Conservation (phyloP, 345 rosid species). For the Eutrema heterophyllum region DNA sequence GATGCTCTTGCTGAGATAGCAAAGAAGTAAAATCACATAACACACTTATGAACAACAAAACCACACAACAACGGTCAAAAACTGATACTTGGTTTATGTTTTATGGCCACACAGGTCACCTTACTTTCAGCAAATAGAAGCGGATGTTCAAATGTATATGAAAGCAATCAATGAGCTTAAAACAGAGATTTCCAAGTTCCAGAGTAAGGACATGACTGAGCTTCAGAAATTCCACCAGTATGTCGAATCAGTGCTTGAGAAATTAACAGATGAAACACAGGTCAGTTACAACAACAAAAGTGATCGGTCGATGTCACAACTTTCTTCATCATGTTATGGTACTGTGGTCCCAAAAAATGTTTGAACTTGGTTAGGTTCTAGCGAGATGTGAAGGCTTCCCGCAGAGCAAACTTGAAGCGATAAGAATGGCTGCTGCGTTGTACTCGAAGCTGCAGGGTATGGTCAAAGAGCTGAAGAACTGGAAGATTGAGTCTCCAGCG, state of each 20-base stretch:
- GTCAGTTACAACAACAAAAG: constrained; percentile 31
- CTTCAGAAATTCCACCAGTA: constrained; percentile 55
- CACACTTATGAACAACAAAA: not conserved
- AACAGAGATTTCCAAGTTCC: constrained; percentile 45
- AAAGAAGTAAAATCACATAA: constrained; percentile 42
- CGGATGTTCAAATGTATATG: constrained; percentile 62
- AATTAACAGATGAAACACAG: constrained; percentile 85
- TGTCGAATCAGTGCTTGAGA: constrained; percentile 72
- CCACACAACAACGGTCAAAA: not conserved
- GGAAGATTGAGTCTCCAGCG: constrained; percentile 64
- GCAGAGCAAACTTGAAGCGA: constrained; percentile 65
- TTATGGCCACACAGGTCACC: constrained; percentile 52
- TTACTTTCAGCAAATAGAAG: constrained; percentile 83
- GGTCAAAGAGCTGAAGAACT: constrained; percentile 49
- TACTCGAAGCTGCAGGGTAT: constrained; percentile 50
- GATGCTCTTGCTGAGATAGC: constrained; percentile 94
- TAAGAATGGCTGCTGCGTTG: constrained; percentile 66
- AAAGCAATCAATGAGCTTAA: constrained; percentile 54
- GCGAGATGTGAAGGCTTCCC: constrained; percentile 86
- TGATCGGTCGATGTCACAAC: not conserved
- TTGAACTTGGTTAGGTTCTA: constrained; percentile 52
- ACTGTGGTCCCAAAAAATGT: not conserved
- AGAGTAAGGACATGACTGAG: constrained; percentile 66
- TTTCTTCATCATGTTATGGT: not conserved
- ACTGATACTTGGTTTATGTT: constrained; percentile 12